Evolutionary conservation across 768 basidiomycete genomes (phyloP).

Genomic region (Leccinum boreale): DNA sequence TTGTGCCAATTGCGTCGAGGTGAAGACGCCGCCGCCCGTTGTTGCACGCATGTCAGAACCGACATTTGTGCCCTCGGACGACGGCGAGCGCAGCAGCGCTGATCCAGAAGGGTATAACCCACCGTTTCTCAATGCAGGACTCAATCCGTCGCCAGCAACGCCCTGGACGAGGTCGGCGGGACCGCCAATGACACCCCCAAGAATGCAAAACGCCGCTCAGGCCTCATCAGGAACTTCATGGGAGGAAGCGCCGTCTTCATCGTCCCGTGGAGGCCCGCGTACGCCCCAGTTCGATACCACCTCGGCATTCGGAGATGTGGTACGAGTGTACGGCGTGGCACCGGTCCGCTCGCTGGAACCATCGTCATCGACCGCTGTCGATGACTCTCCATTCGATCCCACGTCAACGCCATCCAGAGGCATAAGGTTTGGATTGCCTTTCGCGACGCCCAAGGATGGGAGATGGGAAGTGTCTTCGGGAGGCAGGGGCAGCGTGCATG

Average conservation of each 20-base stretch:
- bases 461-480: constrained; percentile 34
- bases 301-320: constrained; percentile 33
- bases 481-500: constrained; percentile 35
- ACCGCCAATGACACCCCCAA: constrained; percentile 51
- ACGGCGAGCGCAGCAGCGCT: constrained; percentile 26
- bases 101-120: constrained; percentile 46
- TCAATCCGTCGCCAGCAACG: constrained; percentile 55
- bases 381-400: constrained; percentile 70
- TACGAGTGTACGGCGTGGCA: constrained; percentile 38
- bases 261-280: constrained; percentile 50
- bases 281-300: constrained; percentile 46
- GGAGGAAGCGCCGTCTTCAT: constrained; percentile 39
- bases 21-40: constrained; percentile 40
- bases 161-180: constrained; percentile 41
- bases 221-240: constrained; percentile 40
- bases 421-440: constrained; percentile 55
- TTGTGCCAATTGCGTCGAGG: constrained; percentile 53
- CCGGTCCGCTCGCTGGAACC: constrained; percentile 37
- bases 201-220: constrained; percentile 24
- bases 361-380: constrained; percentile 25
- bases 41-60: constrained; percentile 45
- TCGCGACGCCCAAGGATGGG: constrained; percentile 61
- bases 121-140: constrained; percentile 52
- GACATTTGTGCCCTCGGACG: constrained; percentile 66
- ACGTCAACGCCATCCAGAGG: constrained; percentile 81